Base-by-base conservation (phyloP, 306 rosid genomes). In the Quercus agrifolia region DNA sequence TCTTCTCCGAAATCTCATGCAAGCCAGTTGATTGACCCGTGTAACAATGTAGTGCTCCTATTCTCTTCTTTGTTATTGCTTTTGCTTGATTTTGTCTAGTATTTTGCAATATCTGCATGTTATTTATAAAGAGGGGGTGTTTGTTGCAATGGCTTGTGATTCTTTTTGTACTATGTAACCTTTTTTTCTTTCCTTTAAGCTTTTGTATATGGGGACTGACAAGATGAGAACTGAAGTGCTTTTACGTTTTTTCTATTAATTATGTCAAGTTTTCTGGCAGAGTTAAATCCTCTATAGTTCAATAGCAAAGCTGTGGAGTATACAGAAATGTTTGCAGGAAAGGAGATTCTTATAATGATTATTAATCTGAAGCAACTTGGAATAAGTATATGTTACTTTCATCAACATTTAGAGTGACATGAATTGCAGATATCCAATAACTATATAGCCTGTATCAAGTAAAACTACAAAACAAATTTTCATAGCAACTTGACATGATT, bases 1-100 rank as follows among this genome's bases (percentile, higher is more conserved):
- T 66, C 87, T 30, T 31, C 79, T 1, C 73, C 92, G 30, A 73
- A 79, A 8, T 85, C 87, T 12, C 28, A 14, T 30, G 88, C 89
- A n/a, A 58, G 18, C 63, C 83, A 77, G 83, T 67, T 63, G 76
- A 70, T 23, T 5, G 20, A 70, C 77, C 74, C 88, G 21, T 54
- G 57, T 23, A 76, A 75, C 68, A 58, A 13, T 69, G 56, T 80
- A 9, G 21, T 73, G 69, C 51, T 89, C 59, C 33, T 80, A 23
- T 8, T 80, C 66, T 63, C 86, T 79, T 77, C 71, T 52, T 33
- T 84, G 18, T 25, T 82, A 54, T 28, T 82, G 74, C 79, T 84
- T 77, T 70, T 86, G 21, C 57, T 27, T 41, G 33, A 81, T 81
- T 76, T 78, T 63, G 74, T 81, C 76, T 66, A 55, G 76, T 67